Conservation (phyloP, 2,329 filamentous ascomycete genomes). For the Phaeoacremonium minimum region DNA sequence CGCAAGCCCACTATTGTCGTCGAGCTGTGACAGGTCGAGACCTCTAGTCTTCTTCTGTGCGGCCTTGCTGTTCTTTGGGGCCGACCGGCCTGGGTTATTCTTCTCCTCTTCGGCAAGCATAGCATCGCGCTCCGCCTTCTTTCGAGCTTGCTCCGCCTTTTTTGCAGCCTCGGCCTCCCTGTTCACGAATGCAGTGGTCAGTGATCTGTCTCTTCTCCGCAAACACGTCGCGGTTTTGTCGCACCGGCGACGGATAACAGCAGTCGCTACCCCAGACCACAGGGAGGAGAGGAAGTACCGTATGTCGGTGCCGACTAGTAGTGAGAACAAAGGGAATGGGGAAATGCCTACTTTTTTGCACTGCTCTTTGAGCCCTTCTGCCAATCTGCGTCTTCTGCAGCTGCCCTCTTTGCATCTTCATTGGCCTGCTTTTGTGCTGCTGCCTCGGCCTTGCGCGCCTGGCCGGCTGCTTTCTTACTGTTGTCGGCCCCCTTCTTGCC, state of each 20-base stretch:
- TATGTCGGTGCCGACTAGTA: too few species aligned
- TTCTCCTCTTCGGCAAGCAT: slow-evolving; percentile 80
- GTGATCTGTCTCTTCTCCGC: too few species aligned
- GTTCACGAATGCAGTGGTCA: slow-evolving; percentile 2
- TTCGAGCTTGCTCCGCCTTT: slow-evolving; percentile 74
- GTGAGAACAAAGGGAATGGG: not conserved
- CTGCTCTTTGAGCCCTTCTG: slow-evolving; percentile 77
- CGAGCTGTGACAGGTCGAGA: slow-evolving; percentile 72
- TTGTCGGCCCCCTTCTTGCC: slow-evolving; percentile 73
- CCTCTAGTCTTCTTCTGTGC: slow-evolving; percentile 66
- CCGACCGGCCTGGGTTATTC: slow-evolving; percentile 48
- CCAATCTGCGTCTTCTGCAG: slow-evolving; percentile 74
- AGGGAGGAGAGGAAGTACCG: slow-evolving; percentile 1
- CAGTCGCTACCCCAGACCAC: not conserved
- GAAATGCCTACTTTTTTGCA: slow-evolving; percentile 78
- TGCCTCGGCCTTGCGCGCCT: slow-evolving; percentile 87
- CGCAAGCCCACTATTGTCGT: slow-evolving; percentile 48
- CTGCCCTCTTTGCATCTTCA: slow-evolving; percentile 61
- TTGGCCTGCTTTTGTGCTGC: slow-evolving; percentile 75
- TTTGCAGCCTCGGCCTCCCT: slow-evolving; percentile 84
- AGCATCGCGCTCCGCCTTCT: slow-evolving; percentile 90
- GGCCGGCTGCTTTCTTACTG: slow-evolving; percentile 84
- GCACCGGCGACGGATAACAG: not conserved
- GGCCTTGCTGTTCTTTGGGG: slow-evolving; percentile 64
- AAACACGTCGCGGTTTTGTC: not conserved